Conservation (phyloP, 768 basidiomycete genomes). For the Tylopilus vinaceipallidus region DNA sequence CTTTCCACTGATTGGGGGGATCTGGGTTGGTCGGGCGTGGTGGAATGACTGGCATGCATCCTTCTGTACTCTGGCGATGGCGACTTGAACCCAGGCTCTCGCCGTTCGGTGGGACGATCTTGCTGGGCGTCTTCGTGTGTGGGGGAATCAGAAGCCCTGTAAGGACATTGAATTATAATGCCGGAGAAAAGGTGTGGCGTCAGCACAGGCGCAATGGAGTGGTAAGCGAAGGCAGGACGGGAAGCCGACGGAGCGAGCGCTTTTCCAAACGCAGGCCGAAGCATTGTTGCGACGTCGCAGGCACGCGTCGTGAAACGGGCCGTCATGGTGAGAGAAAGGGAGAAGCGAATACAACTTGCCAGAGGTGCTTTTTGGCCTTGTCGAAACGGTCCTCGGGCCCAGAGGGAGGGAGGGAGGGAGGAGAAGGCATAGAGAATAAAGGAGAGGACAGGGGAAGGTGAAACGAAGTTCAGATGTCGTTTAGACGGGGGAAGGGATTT, state of each 20-base stretch:
- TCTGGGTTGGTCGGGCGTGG: conserved; percentile 16
- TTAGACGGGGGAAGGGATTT: conserved; percentile 27
- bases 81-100: conserved; percentile 15
- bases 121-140: conserved; percentile 19
- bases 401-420: conserved; percentile 14
- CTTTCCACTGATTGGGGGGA: conserved; percentile 20
- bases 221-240: conserved; percentile 22
- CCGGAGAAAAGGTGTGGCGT: conserved; percentile 30
- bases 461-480: conserved; percentile 25
- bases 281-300: conserved; percentile 12
- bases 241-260: conserved; percentile 15
- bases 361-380: conserved; percentile 37
- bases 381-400: conserved; percentile 33
- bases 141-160: conserved; percentile 33
- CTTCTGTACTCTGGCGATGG: conserved; percentile 22
- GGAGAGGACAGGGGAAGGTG: conserved; percentile 22
- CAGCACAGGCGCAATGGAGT: conserved; percentile 24
- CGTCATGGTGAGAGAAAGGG: conserved; percentile 5
- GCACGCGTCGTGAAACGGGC: conserved; percentile 7
- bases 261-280: conserved; percentile 11
- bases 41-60: conserved; percentile 20
- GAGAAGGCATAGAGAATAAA: conserved; percentile 24
- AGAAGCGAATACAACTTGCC: conserved; percentile 24
- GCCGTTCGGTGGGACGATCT: conserved; percentile 12
- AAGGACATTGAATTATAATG: conserved; percentile 19